These are phyloP conservation scores for Bipolaris zeicola DNA, from an alignment of 2,329 filamentous ascomycete genomes.

Conservation along the genomic window DNA sequence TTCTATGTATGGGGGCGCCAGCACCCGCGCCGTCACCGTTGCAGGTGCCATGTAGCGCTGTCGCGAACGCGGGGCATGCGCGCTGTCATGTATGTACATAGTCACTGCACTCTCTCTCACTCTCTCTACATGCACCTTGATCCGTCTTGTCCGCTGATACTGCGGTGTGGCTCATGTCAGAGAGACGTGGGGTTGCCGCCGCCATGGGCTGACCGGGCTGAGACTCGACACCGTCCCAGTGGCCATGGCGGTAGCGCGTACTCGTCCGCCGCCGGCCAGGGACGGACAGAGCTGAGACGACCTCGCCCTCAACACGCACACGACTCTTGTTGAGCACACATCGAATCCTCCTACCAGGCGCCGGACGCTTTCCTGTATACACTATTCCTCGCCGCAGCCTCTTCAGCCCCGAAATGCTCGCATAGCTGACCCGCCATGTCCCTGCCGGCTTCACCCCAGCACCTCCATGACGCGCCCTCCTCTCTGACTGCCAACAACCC, in stretches of 20 bases:
- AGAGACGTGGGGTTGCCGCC: constrained; percentile 9
- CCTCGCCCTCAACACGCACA: constrained; percentile 1
- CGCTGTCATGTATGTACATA: constrained; percentile 1
- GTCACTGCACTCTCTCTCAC: no score
- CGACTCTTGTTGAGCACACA: constrained; percentile 1
- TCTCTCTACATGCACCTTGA: background rate
- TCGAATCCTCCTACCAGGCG: background rate
- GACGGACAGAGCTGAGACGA: constrained; percentile 7
- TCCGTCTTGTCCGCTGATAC: background rate
- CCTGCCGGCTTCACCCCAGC: constrained; percentile 35
- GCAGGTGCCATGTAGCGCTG: constrained; percentile 4
- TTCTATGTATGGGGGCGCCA: background rate
- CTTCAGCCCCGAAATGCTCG: constrained; percentile 27
- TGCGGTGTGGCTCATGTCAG: background rate
- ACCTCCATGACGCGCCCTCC: constrained; percentile 34
- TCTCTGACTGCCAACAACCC: constrained; percentile 15
- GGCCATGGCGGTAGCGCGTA: constrained; percentile 14
- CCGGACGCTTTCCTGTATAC: constrained; percentile 7
- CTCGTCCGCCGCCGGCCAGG: constrained; percentile 16
- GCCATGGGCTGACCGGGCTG: constrained; percentile 16
- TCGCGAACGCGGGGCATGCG: constrained; percentile 5
- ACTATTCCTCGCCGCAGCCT: background rate
- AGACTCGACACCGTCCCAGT: constrained; percentile 9
- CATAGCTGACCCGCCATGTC: constrained; percentile 41
- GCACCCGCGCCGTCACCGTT: constrained; percentile 5